phyloP scores from a whole-genome alignment of 2,329 filamentous ascomycete species.

The Cryphonectria carpinicola region DNA sequence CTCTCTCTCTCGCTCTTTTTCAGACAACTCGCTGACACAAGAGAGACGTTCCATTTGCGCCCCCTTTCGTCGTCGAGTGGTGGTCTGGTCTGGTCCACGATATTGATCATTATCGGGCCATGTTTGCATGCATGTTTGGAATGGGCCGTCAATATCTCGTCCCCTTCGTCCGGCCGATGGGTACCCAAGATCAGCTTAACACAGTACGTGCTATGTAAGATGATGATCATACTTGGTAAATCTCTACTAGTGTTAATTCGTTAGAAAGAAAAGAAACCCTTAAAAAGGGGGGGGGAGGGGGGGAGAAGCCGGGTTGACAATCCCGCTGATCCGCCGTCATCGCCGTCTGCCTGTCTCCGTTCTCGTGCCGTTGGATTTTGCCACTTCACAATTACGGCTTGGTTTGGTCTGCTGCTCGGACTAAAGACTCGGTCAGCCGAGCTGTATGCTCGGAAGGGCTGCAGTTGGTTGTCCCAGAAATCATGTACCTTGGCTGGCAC shows the following conservation, averaged over 20 bases:
- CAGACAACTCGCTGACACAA: background rate
- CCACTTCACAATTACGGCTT: background rate
- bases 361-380: background rate
- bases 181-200: background rate
- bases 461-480: background rate
- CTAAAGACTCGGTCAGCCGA: conserved; percentile 1
- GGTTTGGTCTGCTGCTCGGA: background rate
- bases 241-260: background rate
- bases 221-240: background rate
- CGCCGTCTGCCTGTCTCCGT: background rate
- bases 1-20: too few species aligned
- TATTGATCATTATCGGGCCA: background rate
- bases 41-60: background rate
- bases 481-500: background rate
- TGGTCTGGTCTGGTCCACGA: background rate
- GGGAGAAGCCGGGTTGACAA: background rate
- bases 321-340: background rate
- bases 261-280: background rate
- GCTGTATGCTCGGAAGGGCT: background rate
- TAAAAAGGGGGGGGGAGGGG: background rate
- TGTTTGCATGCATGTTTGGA: background rate
- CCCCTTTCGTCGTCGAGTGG: background rate
- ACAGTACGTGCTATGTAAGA: background rate
- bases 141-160: background rate
- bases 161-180: background rate